These are phyloP conservation scores for Exserohilum rostratum DNA, from an alignment of 2,329 filamentous ascomycete species.

Conservation along the genomic window DNA sequence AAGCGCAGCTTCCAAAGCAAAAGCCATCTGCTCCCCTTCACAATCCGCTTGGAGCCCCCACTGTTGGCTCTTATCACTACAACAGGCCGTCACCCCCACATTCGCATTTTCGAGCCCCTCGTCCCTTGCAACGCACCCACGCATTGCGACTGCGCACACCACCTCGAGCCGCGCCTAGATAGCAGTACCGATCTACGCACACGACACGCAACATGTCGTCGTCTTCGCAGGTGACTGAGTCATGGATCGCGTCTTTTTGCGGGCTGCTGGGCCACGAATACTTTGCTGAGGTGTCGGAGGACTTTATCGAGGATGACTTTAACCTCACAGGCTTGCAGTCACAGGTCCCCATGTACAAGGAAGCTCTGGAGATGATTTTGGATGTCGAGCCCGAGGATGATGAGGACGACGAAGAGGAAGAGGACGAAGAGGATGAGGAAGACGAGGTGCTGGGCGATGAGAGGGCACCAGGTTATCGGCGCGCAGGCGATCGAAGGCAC, in stretches of 20 bases:
- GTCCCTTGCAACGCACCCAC: conserved; percentile 20
- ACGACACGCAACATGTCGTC: conserved; percentile 56
- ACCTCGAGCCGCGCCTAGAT: conserved; percentile 22
- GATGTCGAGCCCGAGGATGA: conserved; percentile 97
- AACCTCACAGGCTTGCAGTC: conserved; percentile 94
- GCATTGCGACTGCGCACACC: conserved; percentile 27
- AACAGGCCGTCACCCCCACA: conserved; percentile 30
- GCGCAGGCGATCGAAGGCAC: conserved; percentile 66
- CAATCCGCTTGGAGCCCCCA: not conserved
- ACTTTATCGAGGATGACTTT: conserved; percentile 99
- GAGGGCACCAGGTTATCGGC: conserved; percentile 64
- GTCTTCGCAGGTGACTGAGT: conserved; percentile 71
- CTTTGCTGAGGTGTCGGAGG: conserved; percentile 97
- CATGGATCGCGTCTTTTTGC: conserved; percentile 98
- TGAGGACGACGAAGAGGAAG: conserved; percentile 76
- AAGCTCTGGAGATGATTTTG: conserved; percentile 98
- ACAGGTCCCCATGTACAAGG: conserved; percentile 98
- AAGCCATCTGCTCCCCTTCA: not conserved
- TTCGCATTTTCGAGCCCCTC: conserved; percentile 39
- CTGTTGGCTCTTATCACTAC: conserved; percentile 7
- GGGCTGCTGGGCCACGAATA: conserved; percentile 95
- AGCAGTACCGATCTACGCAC: conserved; percentile 17
- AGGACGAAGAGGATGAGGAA: conserved; percentile 65
- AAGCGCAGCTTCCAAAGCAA: conserved; percentile 19
- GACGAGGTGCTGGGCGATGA: conserved; percentile 52